Evolutionary conservation across 1,284 basidiomycete genomes (phyloP), one percentile per base, ranked within the genome.

Genomic region (Leccinum olivaceoglutinosum): DNA sequence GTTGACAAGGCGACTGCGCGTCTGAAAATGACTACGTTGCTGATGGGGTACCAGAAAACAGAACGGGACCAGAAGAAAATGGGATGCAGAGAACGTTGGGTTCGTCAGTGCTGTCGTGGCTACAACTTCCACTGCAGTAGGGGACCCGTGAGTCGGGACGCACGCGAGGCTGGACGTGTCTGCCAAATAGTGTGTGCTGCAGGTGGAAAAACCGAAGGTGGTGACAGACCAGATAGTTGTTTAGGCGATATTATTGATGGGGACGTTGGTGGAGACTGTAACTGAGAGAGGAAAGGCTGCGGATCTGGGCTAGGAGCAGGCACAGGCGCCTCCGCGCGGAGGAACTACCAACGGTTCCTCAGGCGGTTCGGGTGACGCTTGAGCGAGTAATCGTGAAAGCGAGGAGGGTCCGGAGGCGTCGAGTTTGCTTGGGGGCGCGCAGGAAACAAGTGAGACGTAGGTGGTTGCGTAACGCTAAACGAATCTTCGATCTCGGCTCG

Each of bases 311-410:
- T 57, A 18, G 67, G 60, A 32, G 32, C 58, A 2, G 58, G 57
- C 4, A n/a, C 66, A 46, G 64, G 63, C 2, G 10, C 62, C 53
- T 66, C 66, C 3, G 61, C 60, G 68, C 34, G 72, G 68, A 25
- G 75, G 70, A 44, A 72, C 65, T 1, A 77, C 78, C 11, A 76
- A 65, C 14, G 54, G 51, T n/a, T 69, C 72, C 57, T 73, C 73
- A 41, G 60, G 32, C 25, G 62, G 68, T 60, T 85, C 83, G 12
- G 76, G 70, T 5, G 80, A 77, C 14, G 89, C 89, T 68, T 92
- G 89, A 1, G 89, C 89, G 32, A 92, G 78, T 6, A 92, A 77
- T 39, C 87, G 83, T n/a, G 89, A 91, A 65, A 92, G 77, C 5
- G 89, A 90, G 5, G 89, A 91, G 1, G 86, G 88, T 5, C 89